Conservation (phyloP, 495 filamentous ascomycete species). For the Aspergillus cavernicola region DNA sequence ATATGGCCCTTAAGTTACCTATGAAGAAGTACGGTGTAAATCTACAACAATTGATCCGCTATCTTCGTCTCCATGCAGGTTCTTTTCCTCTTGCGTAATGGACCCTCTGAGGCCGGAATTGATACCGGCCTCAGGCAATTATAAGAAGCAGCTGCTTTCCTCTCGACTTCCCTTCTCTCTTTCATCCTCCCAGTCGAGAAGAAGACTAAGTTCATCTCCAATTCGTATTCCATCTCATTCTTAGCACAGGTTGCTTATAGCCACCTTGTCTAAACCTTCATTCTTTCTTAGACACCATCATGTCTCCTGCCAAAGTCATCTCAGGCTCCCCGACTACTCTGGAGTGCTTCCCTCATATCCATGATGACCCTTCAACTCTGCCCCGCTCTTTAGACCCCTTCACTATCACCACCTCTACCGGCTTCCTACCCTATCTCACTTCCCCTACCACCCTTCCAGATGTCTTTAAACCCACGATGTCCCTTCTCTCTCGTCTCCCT, state of each 20-base stretch:
- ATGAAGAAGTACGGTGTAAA: background rate
- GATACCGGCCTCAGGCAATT: conserved; percentile 59
- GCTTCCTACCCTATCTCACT: conserved; percentile 56
- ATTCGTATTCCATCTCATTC: background rate
- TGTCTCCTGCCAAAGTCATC: conserved; percentile 17
- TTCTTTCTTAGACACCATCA: conserved; percentile 7
- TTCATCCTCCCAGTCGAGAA: conserved; percentile 10
- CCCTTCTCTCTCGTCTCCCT: conserved; percentile 69
- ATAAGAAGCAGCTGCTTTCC: conserved; percentile 44
- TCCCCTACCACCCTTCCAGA: conserved; percentile 47
- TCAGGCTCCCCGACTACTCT: conserved; percentile 38
- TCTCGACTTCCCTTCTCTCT: conserved; percentile 20
- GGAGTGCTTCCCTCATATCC: conserved; percentile 53
- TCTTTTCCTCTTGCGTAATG: conserved; percentile 36
- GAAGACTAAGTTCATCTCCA: background rate
- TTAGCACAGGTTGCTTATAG: background rate
- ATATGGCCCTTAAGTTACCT: background rate
- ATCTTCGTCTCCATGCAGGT: conserved; percentile 22
- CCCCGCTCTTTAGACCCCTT: conserved; percentile 62
- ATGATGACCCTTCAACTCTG: conserved; percentile 55
- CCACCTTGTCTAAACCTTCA: background rate
- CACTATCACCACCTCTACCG: conserved; percentile 79
- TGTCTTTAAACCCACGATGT: conserved; percentile 66
- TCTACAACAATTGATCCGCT: background rate
- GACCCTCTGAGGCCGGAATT: conserved; percentile 52